Conservation (phyloP, 345 rosid species). For the Heritiera fomes region DNA sequence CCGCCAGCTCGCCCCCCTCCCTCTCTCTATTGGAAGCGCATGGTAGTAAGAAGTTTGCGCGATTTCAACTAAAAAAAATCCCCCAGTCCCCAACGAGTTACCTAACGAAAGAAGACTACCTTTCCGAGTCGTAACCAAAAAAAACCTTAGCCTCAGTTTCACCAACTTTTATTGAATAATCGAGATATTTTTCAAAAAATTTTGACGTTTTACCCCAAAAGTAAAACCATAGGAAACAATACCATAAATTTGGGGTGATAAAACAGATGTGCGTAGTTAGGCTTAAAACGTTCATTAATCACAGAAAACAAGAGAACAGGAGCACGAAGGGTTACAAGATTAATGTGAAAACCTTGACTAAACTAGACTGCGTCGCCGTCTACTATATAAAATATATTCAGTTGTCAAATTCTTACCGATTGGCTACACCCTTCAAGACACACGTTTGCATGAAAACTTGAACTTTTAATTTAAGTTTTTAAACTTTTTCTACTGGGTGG, state of each 20-base stretch:
- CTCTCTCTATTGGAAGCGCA: background rate
- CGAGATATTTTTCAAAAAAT: background rate
- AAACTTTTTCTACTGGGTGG: background rate
- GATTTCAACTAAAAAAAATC: background rate
- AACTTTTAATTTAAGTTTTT: background rate
- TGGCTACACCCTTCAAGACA: background rate
- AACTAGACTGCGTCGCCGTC: background rate
- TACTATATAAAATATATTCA: background rate
- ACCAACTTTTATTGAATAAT: background rate
- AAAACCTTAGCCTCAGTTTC: background rate
- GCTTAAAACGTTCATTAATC: background rate
- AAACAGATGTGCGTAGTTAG: too few relatives aligned
- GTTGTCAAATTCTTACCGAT: slow-evolving; percentile 7
- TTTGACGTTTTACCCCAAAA: background rate
- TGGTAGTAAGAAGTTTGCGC: background rate
- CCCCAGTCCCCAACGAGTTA: too few relatives aligned
- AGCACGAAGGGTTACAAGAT: background rate
- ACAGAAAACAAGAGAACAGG: background rate
- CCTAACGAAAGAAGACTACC: background rate
- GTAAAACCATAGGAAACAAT: background rate
- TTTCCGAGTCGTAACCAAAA: background rate
- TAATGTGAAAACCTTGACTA: slow-evolving; percentile 16
- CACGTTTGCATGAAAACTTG: background rate
- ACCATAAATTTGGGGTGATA: background rate
- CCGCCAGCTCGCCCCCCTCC: slow-evolving; percentile 1